Evolutionary conservation across 1,139 yeast species (phyloP), one percentile per base, ranked within the genome.

Genomic region (Debaryomycetaceae sp.): DNA sequence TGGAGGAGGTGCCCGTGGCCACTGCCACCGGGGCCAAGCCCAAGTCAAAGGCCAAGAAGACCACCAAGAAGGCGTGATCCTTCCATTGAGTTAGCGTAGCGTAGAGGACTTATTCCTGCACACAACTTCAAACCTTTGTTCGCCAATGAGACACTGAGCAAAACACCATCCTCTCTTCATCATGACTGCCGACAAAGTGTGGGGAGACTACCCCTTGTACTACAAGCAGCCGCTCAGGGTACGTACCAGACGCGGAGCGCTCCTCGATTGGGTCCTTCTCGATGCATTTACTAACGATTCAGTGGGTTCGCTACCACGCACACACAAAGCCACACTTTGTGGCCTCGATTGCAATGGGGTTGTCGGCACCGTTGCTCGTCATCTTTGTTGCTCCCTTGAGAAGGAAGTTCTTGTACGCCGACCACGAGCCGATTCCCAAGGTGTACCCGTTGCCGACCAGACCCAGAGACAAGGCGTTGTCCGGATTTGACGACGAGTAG

Each of bases 291-390:
- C 65, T 57, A 61, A 58, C 62, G 31, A 3, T 22, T 20, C 41
- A 81, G 85, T 83, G 86, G 83, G 58, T 78, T 40, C 82, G 89
- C 56, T 83, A 77, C 59, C 82, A 80, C 46, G 83, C 91, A 25
- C 85, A 83, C 61, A 77, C 77, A 44, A 77, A 78, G 53, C 94
- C 95, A 32, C 88, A 83, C 55, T 67, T 83, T 45, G 81, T 83
- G 57, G 78, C 70, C 53, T 69, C 91, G n/a, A 71, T 78, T 17
- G 66, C 69, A 24, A 65, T 83, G 45, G 94, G 89, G 8, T 56
- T 76, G 30, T 54, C 80, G 28, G 88, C 84, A 7, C 93, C 93
- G 11, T 58, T 75, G 12, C 66, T 82, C 37, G 62, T 73, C 8
- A 56, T 81, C 44, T 62, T 69, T 30, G 70, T 72, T 32, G 71